A percentile compares a stretch with the other conserved stretches of the same genome.
phyloP scores from a whole-genome alignment of 73 alveolate genomes.

The Tetrahymena borealis region DNA sequence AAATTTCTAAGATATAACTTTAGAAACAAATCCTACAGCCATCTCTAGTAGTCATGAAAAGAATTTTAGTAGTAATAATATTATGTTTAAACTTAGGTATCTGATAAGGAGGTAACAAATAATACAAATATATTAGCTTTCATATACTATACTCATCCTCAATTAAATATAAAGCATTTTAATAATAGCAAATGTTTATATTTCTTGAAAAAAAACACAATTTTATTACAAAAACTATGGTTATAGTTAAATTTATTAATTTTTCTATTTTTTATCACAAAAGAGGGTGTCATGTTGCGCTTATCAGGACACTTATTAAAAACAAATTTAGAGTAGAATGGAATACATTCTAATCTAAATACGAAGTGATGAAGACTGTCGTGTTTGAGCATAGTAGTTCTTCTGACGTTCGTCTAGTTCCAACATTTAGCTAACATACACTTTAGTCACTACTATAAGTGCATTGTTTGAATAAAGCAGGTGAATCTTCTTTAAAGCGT shows the following conservation, averaged over 20 bases:
- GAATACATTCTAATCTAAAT: background rate
- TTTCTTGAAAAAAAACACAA: too few species aligned
- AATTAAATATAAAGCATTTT: too few species aligned
- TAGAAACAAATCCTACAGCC: background rate
- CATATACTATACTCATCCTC: too few species aligned
- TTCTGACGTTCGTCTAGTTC: background rate
- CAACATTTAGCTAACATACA: background rate
- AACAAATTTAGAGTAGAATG: background rate
- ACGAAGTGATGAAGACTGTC: background rate
- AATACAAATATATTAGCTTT: too few species aligned
- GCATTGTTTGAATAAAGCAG: background rate
- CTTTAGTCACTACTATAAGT: background rate
- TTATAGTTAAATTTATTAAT: too few species aligned
- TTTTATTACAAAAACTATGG: too few species aligned
- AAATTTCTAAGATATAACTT: background rate
- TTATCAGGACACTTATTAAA: background rate
- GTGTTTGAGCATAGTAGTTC: background rate
- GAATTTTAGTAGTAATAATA: background rate
- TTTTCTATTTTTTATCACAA: background rate
- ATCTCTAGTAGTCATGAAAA: background rate
- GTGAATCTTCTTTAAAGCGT: background rate
- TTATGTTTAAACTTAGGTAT: background rate
- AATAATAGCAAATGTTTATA: too few species aligned
- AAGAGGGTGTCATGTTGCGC: background rate
- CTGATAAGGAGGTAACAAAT: background rate